A percentile compares a stretch with the other conserved stretches of the same genome.
These are phyloP conservation scores for Forsythia suspensa DNA, from an alignment of 257 asterid genomes.

Conservation along the genomic window DNA sequence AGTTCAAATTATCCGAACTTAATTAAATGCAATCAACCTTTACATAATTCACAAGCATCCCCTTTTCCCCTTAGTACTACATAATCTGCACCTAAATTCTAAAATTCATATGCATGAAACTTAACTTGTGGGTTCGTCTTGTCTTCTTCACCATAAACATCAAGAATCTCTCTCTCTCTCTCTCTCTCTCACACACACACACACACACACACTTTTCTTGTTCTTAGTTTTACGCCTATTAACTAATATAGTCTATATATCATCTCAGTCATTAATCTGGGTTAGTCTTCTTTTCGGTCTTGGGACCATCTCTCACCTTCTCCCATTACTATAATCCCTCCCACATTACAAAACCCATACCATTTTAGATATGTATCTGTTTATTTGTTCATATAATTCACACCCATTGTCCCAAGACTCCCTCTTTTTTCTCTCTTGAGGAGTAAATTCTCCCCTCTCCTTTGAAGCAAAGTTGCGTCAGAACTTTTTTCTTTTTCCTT, in stretches of 20 bases:
- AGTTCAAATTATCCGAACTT: conserved; percentile 31
- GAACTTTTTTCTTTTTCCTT: conserved; percentile 22
- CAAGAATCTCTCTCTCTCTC: conserved; percentile 33
- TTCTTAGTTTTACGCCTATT: conserved; percentile 26
- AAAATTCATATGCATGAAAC: conserved; percentile 31
- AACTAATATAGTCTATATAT: conserved; percentile 14
- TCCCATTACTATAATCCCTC: conserved; percentile 33
- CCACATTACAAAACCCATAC: conserved; percentile 23
- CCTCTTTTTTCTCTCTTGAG: conserved; percentile 29
- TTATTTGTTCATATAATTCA: conserved; percentile 26
- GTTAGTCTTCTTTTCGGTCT: conserved; percentile 30
- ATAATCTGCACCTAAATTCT: conserved; percentile 21
- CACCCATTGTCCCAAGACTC: conserved; percentile 25
- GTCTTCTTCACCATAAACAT: conserved; percentile 34
- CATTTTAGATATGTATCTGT: conserved; percentile 21
- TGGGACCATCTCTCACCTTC: conserved; percentile 61
- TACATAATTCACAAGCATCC: conserved; percentile 4
- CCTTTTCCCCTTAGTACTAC: neutral
- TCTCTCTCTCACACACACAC: conserved; percentile 9
- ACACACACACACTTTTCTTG: conserved; percentile 45
- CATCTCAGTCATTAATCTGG: conserved; percentile 18
- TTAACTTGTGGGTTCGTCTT: conserved; percentile 31
- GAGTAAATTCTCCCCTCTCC: conserved; percentile 45
- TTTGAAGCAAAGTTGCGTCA: conserved; percentile 65
- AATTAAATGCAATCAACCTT: conserved; percentile 21